phyloP scores from a whole-genome alignment of 2,329 filamentous ascomycete species.

The Trichoderma sp. region DNA sequence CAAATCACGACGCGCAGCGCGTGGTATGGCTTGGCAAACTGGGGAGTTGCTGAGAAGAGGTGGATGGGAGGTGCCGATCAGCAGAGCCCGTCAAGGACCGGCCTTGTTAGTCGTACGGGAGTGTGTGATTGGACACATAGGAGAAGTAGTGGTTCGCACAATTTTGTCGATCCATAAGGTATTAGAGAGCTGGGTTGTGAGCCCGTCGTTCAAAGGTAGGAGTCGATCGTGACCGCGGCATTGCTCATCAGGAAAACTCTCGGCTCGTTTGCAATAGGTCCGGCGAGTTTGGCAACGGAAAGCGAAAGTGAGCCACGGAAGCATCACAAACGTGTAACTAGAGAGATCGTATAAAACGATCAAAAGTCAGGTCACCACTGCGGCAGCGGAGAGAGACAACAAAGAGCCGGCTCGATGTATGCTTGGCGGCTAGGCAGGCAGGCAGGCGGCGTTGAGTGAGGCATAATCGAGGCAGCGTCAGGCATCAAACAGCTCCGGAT shows the following conservation, averaged over 20 bases:
- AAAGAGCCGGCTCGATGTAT: background rate
- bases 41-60: background rate
- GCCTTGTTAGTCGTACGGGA: conserved; percentile 3
- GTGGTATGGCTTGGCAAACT: background rate
- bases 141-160: conserved; percentile 1
- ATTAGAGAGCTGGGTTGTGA: background rate
- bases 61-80: conserved; percentile 1
- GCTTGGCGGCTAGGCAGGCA: conserved; percentile 20
- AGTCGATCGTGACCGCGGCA: conserved; percentile 5
- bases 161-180: conserved; percentile 12
- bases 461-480: conserved; percentile 16
- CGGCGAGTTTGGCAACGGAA: background rate
- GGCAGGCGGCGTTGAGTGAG: conserved; percentile 3
- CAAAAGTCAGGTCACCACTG: background rate
- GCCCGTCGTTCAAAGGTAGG: background rate
- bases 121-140: conserved; percentile 16
- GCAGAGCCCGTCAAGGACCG: background rate
- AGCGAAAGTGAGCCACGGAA: conserved; percentile 1
- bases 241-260: conserved; percentile 12
- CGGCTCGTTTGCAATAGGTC: background rate
- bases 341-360: background rate
- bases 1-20: background rate
- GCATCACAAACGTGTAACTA: background rate
- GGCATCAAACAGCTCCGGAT: conserved; percentile 17
- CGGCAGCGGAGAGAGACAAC: background rate